Evolutionary conservation across 768 basidiomycete species (phyloP).

Genomic region (Boletus speciosus): DNA sequence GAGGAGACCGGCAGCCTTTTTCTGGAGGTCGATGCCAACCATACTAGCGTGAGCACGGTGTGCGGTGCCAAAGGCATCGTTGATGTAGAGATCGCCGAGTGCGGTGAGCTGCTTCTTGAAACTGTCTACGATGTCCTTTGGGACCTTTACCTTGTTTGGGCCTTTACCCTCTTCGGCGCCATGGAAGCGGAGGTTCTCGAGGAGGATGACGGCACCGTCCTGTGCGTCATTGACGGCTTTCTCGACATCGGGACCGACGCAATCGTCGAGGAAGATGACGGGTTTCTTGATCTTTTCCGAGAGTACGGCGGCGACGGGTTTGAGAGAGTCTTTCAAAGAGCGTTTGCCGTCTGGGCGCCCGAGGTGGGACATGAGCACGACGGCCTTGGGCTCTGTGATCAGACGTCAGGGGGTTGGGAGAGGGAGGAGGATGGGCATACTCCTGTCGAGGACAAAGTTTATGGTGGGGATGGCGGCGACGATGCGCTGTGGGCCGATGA

Average conservation of each 20-base stretch:
- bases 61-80: conserved; percentile 98
- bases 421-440: conserved; percentile 34
- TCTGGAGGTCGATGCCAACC: conserved; percentile 92
- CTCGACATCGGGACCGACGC: conserved; percentile 84
- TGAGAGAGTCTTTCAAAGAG: conserved; percentile 85
- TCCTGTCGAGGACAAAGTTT: conserved; percentile 85
- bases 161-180: conserved; percentile 98
- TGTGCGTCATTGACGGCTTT: conserved; percentile 58
- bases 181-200: conserved; percentile 98
- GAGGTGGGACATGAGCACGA: conserved; percentile 96
- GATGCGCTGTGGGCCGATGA: conserved; percentile 66
- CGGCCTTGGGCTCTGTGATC: conserved; percentile 63
- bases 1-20: conserved; percentile 92
- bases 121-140: conserved; percentile 69
- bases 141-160: conserved; percentile 95
- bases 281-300: conserved; percentile 40
- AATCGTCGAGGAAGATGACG: conserved; percentile 82
- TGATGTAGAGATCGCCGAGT: conserved; percentile 95
- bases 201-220: conserved; percentile 73
- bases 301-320: conserved; percentile 77
- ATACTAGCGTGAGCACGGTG: conserved; percentile 98
- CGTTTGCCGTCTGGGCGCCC: conserved; percentile 95
- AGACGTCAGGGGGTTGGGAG: neutral
- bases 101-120: conserved; percentile 88
- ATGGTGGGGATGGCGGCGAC: conserved; percentile 95